Evolutionary conservation across 345 rosid species (phyloP), one percentile per base, ranked within the genome.

Genomic region (Boechera stricta): DNA sequence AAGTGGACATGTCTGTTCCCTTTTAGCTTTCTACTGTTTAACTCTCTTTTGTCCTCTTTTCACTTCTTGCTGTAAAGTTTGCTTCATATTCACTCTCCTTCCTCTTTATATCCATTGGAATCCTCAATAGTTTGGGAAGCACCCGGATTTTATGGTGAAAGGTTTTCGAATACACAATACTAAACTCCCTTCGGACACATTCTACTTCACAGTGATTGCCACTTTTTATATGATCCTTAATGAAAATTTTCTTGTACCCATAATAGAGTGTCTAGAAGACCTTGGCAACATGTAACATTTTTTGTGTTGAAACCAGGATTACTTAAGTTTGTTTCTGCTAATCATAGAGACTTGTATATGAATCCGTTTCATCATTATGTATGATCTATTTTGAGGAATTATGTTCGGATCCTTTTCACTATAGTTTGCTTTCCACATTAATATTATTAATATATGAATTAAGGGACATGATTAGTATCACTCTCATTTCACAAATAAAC

Each of bases 1-100:
- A 65, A 71, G 68, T 72, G 81, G 81, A 28, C 74, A 66, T 78
- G 26, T 52, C 73, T 78, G 77, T 78, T 72, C 33, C 60, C 74
- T 73, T 78, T 67, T 73, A 79, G 70, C 74, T 78, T 64, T 66
- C 73, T 18, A 48, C 73, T 66, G 77, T 72, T 65, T 7, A 58
- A 31, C 55, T 66, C 5, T 32, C 44, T 66, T 71, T 77, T 71
- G 62, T 57, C 62, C 42, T 72, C 77, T 78, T 55, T 41, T 54
- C 68, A 18, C 45, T 66, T 71, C 68, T 57, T 77, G 21, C 61
- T 64, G n/a, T 41, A 0, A 29, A 5, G 41, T 65, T 72, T 72
- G 73, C 77, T 72, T 78, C 81, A 49, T 12, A 3, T 32, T 72
- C 76, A 77, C 76, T 70, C 75, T 54, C 47, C 33, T 74, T 15